Evolutionary conservation across 2,329 filamentous ascomycete species (phyloP).

Genomic region (Fusarium tuaranense): DNA sequence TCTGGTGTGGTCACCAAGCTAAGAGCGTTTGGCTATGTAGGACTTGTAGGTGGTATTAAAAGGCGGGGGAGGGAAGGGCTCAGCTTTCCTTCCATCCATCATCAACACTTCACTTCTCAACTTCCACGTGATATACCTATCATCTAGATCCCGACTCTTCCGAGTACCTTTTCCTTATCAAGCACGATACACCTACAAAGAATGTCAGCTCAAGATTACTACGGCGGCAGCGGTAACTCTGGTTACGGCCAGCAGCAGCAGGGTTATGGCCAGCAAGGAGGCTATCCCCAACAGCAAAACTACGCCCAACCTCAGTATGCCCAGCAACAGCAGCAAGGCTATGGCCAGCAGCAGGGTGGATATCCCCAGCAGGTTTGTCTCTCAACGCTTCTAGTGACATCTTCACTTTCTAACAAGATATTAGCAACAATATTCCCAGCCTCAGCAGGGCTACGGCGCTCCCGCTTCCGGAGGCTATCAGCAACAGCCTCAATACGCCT

Average conservation of each 20-base stretch:
- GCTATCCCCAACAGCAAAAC: conserved; percentile 40
- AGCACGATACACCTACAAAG: conserved; percentile 23
- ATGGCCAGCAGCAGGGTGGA: conserved; percentile 29
- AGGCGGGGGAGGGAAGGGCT: conserved; percentile 27
- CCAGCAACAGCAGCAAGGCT: conserved; percentile 38
- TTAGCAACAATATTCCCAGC: conserved; percentile 41
- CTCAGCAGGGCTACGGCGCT: conserved; percentile 28
- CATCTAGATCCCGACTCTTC: neutral
- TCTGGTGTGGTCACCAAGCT: neutral
- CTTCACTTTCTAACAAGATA: neutral
- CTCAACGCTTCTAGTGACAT: neutral
- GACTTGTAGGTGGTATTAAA: conserved; percentile 23
- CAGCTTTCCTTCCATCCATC: neutral
- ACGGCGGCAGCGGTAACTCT: conserved; percentile 46
- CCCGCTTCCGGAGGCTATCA: conserved; percentile 31
- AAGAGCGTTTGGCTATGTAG: neutral
- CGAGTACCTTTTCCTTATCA: neutral
- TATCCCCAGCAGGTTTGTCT: conserved; percentile 44
- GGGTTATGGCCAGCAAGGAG: conserved; percentile 33
- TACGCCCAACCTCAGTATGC: conserved; percentile 28
- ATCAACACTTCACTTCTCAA: conserved; percentile 2
- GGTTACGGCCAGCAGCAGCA: conserved; percentile 37
- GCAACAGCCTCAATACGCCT: conserved; percentile 37
- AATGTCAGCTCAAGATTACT: conserved; percentile 55
- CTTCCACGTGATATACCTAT: neutral